Evolutionary conservation across 352 stramenopile species (phyloP), one percentile per base, ranked within the genome.

Genomic region (Pseudoperonospora humuli): DNA sequence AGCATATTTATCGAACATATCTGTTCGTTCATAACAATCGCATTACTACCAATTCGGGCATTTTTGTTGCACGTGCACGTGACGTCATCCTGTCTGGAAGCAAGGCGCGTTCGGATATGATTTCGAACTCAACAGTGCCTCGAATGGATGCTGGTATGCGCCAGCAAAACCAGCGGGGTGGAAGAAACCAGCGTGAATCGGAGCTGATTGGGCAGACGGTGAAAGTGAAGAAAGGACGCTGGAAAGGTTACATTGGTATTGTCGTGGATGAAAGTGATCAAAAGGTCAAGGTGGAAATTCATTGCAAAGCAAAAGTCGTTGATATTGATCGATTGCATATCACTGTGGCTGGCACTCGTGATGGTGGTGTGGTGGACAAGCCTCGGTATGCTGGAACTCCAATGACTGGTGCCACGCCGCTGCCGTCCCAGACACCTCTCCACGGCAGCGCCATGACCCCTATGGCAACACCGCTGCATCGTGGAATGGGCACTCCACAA

Each of bases 191-290:
- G 38, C 64, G 67, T 21, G 76, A 93, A 49, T 91, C 81, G 1
- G 82, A 91, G 24, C 49, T 94, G 13, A 70, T 94, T 3, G 84
- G 84, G 5, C 87, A 94, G 56, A 95, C 84, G 3, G 84, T 95
- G 15, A 93, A 93, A 64, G 86, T 95, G 57, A 94, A 91, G 53
- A 90, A 91, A 47, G 84, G 84, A 1, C 81, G 85, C 32, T 94
- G 84, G 80, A 95, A 95, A 74, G 84, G 84, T 23, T 95, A 95
- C 64, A 95, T 95, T 45, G 84, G 84, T 54, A 95, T 95, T 45
- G 78, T 95, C 27, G 80, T 94, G 19, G 82, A 92, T 54, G 82
- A 92, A 67, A 82, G 58, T 40, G 84, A 95, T 19, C 74, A 84
- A 45, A 95, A 92, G 57, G 83, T 93, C 52, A 95, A 95, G 59